Conservation (phyloP, 495 filamentous ascomycete species). For the Penicillium cataractarum region DNA sequence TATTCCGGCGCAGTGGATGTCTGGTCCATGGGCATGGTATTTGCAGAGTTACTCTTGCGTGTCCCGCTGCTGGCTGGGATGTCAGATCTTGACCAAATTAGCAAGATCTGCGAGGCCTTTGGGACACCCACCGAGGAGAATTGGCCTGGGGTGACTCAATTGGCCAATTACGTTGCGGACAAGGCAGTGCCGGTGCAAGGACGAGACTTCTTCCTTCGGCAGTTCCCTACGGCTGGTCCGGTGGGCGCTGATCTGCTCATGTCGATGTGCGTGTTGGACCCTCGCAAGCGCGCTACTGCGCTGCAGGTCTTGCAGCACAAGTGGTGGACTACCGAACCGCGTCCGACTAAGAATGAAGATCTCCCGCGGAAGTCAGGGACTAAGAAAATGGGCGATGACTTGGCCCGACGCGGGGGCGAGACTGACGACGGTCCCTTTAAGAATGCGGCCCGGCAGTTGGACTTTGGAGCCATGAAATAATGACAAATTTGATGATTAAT, state of each 20-base stretch:
- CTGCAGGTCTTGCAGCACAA: constrained; percentile 74
- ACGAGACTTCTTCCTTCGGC: constrained; percentile 66
- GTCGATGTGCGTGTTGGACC: constrained; percentile 84
- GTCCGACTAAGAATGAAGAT: constrained; percentile 80
- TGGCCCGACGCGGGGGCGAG: constrained; percentile 79
- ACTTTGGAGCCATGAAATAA: constrained; percentile 69
- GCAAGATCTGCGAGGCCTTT: constrained; percentile 78
- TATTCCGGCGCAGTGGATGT: constrained; percentile 92
- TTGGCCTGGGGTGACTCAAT: constrained; percentile 87
- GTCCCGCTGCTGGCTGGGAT: constrained; percentile 79
- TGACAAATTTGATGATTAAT: constrained; percentile 8
- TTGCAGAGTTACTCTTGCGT: constrained; percentile 86
- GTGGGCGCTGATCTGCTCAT: constrained; percentile 86
- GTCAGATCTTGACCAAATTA: constrained; percentile 78
- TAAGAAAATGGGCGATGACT: constrained; percentile 80
- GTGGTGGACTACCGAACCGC: constrained; percentile 86
- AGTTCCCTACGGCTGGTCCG: constrained; percentile 76
- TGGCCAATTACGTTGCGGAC: constrained; percentile 71
- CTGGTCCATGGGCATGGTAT: constrained; percentile 92
- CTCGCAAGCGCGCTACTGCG: constrained; percentile 76
- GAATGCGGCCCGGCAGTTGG: constrained; percentile 84
- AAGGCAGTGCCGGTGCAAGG: constrained; percentile 63
- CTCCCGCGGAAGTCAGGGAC: constrained; percentile 71
- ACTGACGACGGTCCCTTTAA: constrained; percentile 64
- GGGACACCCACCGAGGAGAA: constrained; percentile 93